Conservation (phyloP, 345 rosid genomes). For the Lepidium didymum region DNA sequence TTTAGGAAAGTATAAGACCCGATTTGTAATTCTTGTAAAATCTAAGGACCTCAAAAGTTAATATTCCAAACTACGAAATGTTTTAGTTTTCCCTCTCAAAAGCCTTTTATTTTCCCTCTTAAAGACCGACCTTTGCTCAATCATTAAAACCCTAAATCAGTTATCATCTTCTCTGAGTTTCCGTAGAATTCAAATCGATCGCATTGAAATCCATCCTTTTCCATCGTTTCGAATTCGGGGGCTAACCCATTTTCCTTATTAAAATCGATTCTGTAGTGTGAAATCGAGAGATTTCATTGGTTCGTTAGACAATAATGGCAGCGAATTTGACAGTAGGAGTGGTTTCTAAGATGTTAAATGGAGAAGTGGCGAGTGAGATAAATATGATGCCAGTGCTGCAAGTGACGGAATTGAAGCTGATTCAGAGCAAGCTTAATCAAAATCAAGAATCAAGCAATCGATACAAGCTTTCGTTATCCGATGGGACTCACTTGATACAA, state of each 20-base stretch:
- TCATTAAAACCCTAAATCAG: constrained; percentile 5
- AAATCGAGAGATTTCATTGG: neutral
- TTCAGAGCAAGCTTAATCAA: constrained; percentile 41
- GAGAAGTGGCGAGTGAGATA: constrained; percentile 37
- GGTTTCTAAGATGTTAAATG: constrained; percentile 39
- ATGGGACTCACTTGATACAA: constrained; percentile 51
- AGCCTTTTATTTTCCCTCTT: neutral
- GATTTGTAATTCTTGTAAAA: too few relatives aligned
- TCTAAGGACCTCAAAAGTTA: neutral
- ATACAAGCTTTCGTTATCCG: constrained; percentile 53
- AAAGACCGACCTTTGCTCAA: constrained; percentile 1
- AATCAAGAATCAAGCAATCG: constrained; percentile 26
- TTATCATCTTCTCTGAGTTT: neutral
- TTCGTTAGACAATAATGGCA: constrained; percentile 22
- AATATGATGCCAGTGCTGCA: constrained; percentile 63
- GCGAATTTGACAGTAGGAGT: constrained; percentile 57
- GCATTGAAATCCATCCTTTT: neutral
- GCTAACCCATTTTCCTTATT: neutral
- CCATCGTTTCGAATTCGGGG: neutral
- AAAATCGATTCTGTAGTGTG: neutral
- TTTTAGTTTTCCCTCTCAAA: constrained; percentile 25
- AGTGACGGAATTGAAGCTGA: constrained; percentile 58
- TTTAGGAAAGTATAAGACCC: neutral
- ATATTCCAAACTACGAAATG: constrained; percentile 1
- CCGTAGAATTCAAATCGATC: neutral